These are phyloP conservation scores for Creolimax fragrantissima DNA, from an alignment of 78 protist genomes.

Conservation along the genomic window DNA sequence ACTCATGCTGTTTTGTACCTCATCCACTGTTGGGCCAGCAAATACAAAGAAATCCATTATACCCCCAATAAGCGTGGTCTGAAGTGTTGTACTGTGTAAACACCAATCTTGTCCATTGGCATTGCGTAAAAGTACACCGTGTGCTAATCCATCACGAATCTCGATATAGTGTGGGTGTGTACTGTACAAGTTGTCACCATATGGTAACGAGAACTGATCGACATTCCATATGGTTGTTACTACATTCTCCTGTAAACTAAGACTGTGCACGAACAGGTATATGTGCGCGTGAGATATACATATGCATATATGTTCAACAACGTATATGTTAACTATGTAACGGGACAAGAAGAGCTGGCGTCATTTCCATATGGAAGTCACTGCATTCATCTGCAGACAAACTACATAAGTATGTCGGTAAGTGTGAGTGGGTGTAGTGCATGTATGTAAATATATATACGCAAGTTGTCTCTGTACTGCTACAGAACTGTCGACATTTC, in stretches of 20 bases:
- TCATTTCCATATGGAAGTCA: no score
- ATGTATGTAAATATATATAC: no score
- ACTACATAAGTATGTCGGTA: no score
- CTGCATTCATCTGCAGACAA: no score
- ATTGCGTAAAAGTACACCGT: neutral
- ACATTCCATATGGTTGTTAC: neutral
- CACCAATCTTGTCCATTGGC: slow-evolving; percentile 1
- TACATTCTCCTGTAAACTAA: neutral
- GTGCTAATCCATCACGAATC: neutral
- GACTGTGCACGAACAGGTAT: neutral
- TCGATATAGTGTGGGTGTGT: neutral
- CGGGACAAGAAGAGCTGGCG: no score
- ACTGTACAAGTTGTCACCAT: neutral
- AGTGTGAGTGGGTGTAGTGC: no score
- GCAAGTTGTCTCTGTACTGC: no score
- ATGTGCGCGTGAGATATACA: neutral
- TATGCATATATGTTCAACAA: neutral
- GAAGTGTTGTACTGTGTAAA: neutral
- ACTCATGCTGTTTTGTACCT: no score
- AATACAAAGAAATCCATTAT: slow-evolving; percentile 4
- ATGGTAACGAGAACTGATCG: neutral
- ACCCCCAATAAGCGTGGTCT: neutral
- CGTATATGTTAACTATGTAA: no score
- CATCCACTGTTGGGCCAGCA: slow-evolving; percentile 8
- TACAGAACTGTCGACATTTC: no score